These are phyloP conservation scores for Acacia acuminata DNA, from an alignment of 306 rosid species.

Conservation along the genomic window DNA sequence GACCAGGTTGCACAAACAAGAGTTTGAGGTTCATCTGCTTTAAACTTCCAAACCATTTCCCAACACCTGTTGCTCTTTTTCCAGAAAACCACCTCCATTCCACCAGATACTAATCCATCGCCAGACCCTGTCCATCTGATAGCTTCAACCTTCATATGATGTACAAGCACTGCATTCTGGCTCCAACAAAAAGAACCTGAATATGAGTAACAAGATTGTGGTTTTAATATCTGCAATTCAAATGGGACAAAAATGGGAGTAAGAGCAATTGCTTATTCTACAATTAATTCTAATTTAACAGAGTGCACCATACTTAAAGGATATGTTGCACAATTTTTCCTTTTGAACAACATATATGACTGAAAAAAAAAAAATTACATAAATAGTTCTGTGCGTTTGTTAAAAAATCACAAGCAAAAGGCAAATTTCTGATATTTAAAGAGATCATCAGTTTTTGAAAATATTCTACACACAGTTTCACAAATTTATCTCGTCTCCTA, in stretches of 20 bases:
- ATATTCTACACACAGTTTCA: background rate
- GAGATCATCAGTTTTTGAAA: conserved; percentile 11
- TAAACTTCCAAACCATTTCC: conserved; percentile 94
- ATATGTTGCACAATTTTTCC: background rate
- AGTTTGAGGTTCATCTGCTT: conserved; percentile 76
- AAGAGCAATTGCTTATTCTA: conserved; percentile 28
- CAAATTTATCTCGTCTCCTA: conserved; percentile 1
- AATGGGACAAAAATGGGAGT: background rate
- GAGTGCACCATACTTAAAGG: background rate
- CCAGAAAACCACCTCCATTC: conserved; percentile 85
- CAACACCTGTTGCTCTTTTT: conserved; percentile 56
- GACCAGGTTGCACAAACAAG: conserved; percentile 81
- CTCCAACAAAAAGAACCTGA: conserved; percentile 99
- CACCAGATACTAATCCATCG: conserved; percentile 77
- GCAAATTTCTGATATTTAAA: conserved; percentile 4
- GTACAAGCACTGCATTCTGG: conserved; percentile 95
- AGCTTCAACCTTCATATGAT: conserved; percentile 65
- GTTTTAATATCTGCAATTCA: conserved; percentile 48
- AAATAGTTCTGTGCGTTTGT: background rate
- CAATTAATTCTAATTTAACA: conserved; percentile 5
- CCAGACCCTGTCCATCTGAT: conserved; percentile 82
- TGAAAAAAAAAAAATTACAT: background rate
- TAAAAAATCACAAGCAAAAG: background rate
- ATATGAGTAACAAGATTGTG: conserved; percentile 79
- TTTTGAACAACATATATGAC: background rate